Evolutionary conservation across 1,139 yeast species (phyloP), one percentile per base, ranked within the genome.

Genomic region (Wickerhamomyces sp.): DNA sequence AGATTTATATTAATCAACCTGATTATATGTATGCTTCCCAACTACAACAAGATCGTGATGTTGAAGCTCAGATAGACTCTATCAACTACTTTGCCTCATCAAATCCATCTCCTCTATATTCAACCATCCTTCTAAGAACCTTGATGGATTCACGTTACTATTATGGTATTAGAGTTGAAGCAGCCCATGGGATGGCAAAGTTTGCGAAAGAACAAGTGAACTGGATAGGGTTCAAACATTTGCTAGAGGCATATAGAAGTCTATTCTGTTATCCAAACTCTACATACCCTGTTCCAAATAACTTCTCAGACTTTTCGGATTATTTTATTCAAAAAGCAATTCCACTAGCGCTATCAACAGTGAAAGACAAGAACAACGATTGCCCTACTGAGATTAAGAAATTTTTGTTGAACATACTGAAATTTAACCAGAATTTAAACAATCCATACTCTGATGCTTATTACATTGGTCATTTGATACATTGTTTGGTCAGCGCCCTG

Each of bases 1-100:
- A 78, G 53, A 72, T 88, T 30, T 76, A 82, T 50, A 81, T 94
- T 34, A 86, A 84, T 55, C 97, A 91, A 63, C 96, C 96, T 0
- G 98, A 90, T 59, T 87, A 89, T 61, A 94, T 93, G 97, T 93
- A 79, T 63, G 89, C 90, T 0, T 86, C 98, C 0, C 99, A 94
- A 60, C 67, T 94, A 34, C 94, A 88, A 56, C 95, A 89, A 62
- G 99, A 94, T 66, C 71, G 97, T 52, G 99, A 94, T 61, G 95
- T 94, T 14, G 96, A 90, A 53, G 99, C 99, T 0, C 99, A 94
- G 60, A 69, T 79, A 44, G 96, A 90, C 48, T 91, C 97, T 3
- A 77, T 91, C 14, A 69, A 75, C 42, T 88, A 78, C 63, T 91
- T 89, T 64, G 82, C 83, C 9, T 57, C 58, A 37, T 69, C 76